Evolutionary conservation across 2,329 filamentous ascomycete genomes (phyloP).

Genomic region (Leptographium wingfieldii): DNA sequence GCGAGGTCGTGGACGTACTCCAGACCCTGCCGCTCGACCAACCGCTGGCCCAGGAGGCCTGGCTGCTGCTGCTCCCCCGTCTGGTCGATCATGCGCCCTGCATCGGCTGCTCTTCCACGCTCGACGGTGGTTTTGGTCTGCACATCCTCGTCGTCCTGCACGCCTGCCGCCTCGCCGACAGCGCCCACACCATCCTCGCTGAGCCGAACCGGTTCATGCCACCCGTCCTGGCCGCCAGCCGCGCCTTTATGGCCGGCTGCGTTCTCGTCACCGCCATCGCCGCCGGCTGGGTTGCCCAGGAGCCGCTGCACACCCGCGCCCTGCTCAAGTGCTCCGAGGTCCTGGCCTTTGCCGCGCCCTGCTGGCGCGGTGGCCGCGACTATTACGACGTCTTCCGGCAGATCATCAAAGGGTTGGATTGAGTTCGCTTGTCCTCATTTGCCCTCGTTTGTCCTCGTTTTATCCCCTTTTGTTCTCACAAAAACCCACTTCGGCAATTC

Average conservation of each 20-base stretch:
- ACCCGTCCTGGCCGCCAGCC: slow-evolving; percentile 1
- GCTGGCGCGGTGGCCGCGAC: slow-evolving; percentile 1
- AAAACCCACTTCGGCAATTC: neutral
- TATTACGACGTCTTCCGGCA: slow-evolving; percentile 2
- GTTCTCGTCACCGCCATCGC: slow-evolving; percentile 1
- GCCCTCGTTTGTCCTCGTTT: neutral
- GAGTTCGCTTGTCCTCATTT: neutral
- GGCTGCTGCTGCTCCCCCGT: neutral
- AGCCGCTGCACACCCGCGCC: neutral
- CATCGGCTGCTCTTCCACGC: neutral
- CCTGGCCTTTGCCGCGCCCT: neutral
- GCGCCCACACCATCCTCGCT: neutral
- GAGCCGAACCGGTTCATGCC: neutral
- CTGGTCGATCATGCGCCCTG: neutral
- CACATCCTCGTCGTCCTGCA: neutral
- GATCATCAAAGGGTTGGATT: neutral
- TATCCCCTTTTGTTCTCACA: neutral
- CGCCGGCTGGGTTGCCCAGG: neutral
- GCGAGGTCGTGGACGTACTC: neutral
- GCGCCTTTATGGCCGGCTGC: slow-evolving; percentile 2
- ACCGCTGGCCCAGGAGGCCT: neutral
- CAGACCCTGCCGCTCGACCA: neutral
- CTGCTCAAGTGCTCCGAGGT: slow-evolving; percentile 1
- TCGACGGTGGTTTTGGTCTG: neutral
- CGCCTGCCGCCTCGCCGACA: neutral